A percentile compares a stretch with the other conserved stretches of the same genome.
Conservation (phyloP, 23 red algal species). For the Cyanidiococcus yangmingshanensis region DNA sequence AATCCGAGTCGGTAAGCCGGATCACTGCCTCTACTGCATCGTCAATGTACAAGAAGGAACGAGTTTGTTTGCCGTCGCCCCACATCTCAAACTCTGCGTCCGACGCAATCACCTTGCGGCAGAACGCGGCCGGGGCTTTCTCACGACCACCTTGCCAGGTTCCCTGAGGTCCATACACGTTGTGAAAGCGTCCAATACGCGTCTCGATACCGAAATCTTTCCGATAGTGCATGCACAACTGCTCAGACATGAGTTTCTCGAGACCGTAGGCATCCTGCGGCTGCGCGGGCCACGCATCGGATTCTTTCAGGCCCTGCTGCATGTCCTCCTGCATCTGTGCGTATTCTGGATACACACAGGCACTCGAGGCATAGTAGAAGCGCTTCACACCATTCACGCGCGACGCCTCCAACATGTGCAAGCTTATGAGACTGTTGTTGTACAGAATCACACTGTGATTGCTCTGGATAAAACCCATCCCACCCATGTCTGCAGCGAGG, state of each 20-base stretch:
- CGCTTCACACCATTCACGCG: slow-evolving; percentile 70
- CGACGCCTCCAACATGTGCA: slow-evolving; percentile 95
- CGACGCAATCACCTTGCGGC: slow-evolving; percentile 84
- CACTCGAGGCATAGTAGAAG: slow-evolving; percentile 98
- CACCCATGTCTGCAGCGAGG: slow-evolving; percentile 98
- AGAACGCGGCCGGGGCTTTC: slow-evolving; percentile 98
- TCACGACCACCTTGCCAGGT: slow-evolving; percentile 99
- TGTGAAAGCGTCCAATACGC: slow-evolving; percentile 95
- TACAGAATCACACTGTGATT: slow-evolving; percentile 99
- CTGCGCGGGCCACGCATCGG: slow-evolving; percentile 95
- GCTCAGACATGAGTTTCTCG: slow-evolving; percentile 99
- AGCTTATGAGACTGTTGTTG: slow-evolving; percentile 98
- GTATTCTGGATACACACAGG: slow-evolving; percentile 97
- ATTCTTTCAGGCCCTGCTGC: slow-evolving; percentile 96
- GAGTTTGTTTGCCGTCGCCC: slow-evolving; percentile 99
- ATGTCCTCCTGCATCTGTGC: slow-evolving; percentile 76
- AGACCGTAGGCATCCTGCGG: slow-evolving; percentile 99
- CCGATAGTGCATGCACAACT: slow-evolving; percentile 94
- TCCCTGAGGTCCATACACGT: slow-evolving; percentile 98
- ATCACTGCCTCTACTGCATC: slow-evolving; percentile 99
- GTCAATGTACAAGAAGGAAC: slow-evolving; percentile 98
- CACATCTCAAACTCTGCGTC: slow-evolving; percentile 98
- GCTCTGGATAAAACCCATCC: slow-evolving; percentile 98
- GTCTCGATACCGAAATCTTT: slow-evolving; percentile 98
- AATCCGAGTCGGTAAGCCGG: slow-evolving; percentile 98